Base-by-base conservation (phyloP, 169 alveolate species). In the Amoebophrya sp. region DNA sequence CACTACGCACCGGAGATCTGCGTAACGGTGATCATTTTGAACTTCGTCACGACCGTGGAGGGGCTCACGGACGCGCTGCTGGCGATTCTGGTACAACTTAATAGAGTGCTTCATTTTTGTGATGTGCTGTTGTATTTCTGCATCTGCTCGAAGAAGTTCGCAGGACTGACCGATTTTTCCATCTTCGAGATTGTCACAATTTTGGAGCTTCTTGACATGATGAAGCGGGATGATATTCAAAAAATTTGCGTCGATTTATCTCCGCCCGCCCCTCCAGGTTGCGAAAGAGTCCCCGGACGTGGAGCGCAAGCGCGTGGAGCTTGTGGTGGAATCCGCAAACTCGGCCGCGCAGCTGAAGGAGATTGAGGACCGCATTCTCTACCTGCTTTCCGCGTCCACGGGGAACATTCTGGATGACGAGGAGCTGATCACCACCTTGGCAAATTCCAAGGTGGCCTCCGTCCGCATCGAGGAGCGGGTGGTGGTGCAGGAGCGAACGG, bases 1-100 rank as follows among this genome's bases (percentile, higher is more conserved):
- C 98, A 96, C 94, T 98, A 97, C 96, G 95, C 99, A 7, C 99
- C 99, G 29, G 99, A 98, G 95, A 95, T 97, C 55, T 98, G 99
- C 90, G 99, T 99, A 7, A 66, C 83, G 38, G 97, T 96, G 0
- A 96, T 98, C 32, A 97, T 98, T 90, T 97, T 97, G 93, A 98
- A 98, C 93, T 98, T 98, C 95, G 96, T 98, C 92, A 99, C 97
- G 91, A 98, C 99, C 38, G 96, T 96, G 91, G 94, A 95, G 77
- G 96, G 97, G 32, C 96, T 98, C 29, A 99, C 97, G 94, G 98
- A 98, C 91, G 98, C 97, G 94, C 96, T 98, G 89, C 97, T 97
- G 90, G 98, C 90, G 25, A 91, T 94, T 54, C 97, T 97, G 40
- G 66, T 47, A 47, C 18, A n/a, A n/a, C n/a, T n/a, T n/a, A n/a